phyloP scores from a whole-genome alignment of 23 red algal species.

The Chondrus crispus region DNA sequence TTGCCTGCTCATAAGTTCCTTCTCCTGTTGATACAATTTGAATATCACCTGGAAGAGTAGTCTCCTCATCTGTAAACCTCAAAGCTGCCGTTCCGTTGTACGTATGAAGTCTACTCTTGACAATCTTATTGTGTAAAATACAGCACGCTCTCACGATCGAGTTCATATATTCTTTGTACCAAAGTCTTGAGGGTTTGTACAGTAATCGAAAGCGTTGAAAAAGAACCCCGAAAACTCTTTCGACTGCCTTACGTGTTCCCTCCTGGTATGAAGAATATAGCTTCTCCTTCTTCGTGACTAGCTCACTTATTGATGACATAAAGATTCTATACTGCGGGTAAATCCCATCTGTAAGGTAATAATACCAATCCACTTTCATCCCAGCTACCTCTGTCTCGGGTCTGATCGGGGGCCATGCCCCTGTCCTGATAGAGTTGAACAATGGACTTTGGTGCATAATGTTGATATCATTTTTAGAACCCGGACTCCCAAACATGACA shows the following conservation, averaged over 20 bases:
- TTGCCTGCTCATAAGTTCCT: too few species aligned
- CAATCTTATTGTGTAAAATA: background rate
- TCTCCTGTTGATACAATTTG: too few species aligned
- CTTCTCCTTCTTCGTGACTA: background rate
- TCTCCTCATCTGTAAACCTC: too few species aligned
- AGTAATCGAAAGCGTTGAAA: background rate
- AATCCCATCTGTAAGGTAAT: background rate
- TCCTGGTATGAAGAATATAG: background rate
- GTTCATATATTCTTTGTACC: background rate
- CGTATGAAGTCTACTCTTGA: too few species aligned
- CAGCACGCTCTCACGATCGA: background rate
- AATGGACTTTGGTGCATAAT: constrained; percentile 18
- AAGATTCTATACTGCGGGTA: background rate
- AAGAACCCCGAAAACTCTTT: constrained; percentile 22
- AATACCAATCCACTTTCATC: background rate
- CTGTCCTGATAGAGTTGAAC: constrained; percentile 12
- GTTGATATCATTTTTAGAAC: constrained; percentile 25
- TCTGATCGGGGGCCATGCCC: background rate
- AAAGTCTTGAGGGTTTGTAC: background rate
- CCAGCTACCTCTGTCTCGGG: background rate
- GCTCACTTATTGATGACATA: background rate
- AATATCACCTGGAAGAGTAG: too few species aligned
- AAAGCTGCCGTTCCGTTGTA: too few species aligned
- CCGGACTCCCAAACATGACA: constrained; percentile 29
- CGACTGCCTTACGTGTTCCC: background rate